phyloP scores from a whole-genome alignment of 768 basidiomycete genomes.

The Pulveroboletus ravenelii region DNA sequence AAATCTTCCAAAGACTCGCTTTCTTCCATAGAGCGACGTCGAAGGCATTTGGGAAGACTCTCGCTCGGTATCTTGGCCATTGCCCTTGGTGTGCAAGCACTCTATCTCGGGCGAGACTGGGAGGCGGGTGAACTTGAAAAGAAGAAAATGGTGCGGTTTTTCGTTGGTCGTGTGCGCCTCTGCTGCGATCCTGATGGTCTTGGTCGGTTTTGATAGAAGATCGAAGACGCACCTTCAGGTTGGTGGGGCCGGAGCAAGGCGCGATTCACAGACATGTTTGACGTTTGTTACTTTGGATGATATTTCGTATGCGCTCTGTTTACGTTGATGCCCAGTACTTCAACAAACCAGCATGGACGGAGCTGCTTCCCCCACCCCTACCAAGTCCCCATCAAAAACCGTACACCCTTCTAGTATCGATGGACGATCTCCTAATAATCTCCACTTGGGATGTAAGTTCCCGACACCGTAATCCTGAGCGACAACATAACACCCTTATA shows the following conservation, averaged over 20 bases:
- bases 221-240: slow-evolving; percentile 55
- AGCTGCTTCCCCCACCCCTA: slow-evolving; percentile 83
- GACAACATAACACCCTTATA: slow-evolving; percentile 27
- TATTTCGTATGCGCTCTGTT: background rate
- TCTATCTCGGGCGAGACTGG: slow-evolving; percentile 78
- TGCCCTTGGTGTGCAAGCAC: slow-evolving; percentile 51
- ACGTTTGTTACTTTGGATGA: slow-evolving; percentile 41
- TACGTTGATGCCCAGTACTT: slow-evolving; percentile 55
- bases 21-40: slow-evolving; percentile 70
- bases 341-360: slow-evolving; percentile 89
- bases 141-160: slow-evolving; percentile 53
- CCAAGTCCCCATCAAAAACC: slow-evolving; percentile 82
- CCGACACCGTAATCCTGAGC: background rate
- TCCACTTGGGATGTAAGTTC: slow-evolving; percentile 92
- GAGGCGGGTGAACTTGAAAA: slow-evolving; percentile 62
- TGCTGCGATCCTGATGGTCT: background rate
- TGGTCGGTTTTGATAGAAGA: slow-evolving; percentile 37
- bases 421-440: slow-evolving; percentile 88
- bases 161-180: background rate
- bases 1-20: slow-evolving; percentile 73
- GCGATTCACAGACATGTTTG: slow-evolving; percentile 62
- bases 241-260: slow-evolving; percentile 61
- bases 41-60: slow-evolving; percentile 52
- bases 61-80: slow-evolving; percentile 50
- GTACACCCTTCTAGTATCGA: slow-evolving; percentile 84